Conservation (phyloP, 2,329 filamentous ascomycete species). For the Pseudogymnoascus verrucosus region DNA sequence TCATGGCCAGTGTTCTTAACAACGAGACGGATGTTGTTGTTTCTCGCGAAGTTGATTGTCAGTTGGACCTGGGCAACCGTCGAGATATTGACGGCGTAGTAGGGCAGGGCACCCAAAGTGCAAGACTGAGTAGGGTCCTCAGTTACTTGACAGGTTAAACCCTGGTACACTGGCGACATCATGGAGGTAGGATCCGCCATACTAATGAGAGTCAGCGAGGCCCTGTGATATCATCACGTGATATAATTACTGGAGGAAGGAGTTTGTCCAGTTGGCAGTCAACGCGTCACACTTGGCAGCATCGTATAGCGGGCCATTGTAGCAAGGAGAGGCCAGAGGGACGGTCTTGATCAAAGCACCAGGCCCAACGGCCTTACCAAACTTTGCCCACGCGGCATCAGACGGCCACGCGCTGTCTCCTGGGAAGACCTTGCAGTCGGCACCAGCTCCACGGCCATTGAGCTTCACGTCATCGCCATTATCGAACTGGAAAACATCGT, state of each 20-base stretch:
- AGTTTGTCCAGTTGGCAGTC: slow-evolving; percentile 26
- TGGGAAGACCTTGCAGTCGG: slow-evolving; percentile 18
- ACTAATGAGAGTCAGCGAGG: slow-evolving; percentile 28
- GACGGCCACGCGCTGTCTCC: slow-evolving; percentile 38
- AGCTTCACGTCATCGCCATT: not conserved
- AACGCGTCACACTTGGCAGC: slow-evolving; percentile 28
- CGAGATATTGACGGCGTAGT: slow-evolving; percentile 29
- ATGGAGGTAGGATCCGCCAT: slow-evolving; percentile 34
- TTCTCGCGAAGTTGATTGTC: slow-evolving; percentile 35
- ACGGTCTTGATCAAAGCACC: slow-evolving; percentile 36
- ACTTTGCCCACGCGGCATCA: slow-evolving; percentile 33
- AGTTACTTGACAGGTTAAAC: slow-evolving; percentile 30
- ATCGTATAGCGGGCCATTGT: slow-evolving; percentile 28
- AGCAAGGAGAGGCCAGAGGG: slow-evolving; percentile 39
- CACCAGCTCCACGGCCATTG: slow-evolving; percentile 3
- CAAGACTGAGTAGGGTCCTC: slow-evolving; percentile 28
- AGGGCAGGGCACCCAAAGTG: slow-evolving; percentile 22
- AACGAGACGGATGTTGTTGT: slow-evolving; percentile 34
- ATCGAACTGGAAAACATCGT: slow-evolving; percentile 10
- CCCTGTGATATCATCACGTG: not conserved
- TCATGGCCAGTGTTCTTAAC: slow-evolving; percentile 22
- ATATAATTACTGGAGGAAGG: slow-evolving; percentile 30
- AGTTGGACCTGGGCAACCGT: slow-evolving; percentile 37
- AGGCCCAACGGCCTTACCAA: slow-evolving; percentile 36
- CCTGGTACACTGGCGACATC: slow-evolving; percentile 42